Conservation (phyloP, 768 basidiomycete genomes). For the Chalciporus pseudorubinellus region DNA sequence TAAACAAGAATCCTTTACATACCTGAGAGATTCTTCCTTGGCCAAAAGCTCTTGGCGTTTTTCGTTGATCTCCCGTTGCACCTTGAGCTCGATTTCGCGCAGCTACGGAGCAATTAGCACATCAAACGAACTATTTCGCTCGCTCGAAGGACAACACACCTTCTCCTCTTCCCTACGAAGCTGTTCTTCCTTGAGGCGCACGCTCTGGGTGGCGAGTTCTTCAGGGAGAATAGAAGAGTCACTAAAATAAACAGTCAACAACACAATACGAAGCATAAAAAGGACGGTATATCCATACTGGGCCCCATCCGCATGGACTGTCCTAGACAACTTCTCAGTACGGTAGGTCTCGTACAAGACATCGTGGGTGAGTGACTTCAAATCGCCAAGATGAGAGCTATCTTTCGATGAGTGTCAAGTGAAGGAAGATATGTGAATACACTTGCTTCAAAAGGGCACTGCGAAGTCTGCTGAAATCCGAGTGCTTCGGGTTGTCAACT, state of each 20-base stretch:
- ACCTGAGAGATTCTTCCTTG: conserved; percentile 93
- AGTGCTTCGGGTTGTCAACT: conserved; percentile 99
- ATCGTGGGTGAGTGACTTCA: conserved; percentile 93
- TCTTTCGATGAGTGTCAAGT: conserved; percentile 8
- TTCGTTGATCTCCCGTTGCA: conserved; percentile 97
- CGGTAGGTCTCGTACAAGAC: conserved; percentile 95
- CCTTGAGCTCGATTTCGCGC: conserved; percentile 96
- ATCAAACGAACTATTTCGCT: not conserved
- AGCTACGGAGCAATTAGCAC: conserved; percentile 46
- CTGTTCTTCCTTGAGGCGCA: conserved; percentile 98
- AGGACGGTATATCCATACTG: conserved; percentile 42
- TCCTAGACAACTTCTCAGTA: conserved; percentile 93
- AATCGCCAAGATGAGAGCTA: conserved; percentile 91
- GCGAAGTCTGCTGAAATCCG: conserved; percentile 93
- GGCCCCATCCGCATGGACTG: conserved; percentile 77
- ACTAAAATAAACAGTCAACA: conserved; percentile 39
- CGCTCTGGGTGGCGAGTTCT: conserved; percentile 94
- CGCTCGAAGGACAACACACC: conserved; percentile 36
- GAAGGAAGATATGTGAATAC: conserved; percentile 2
- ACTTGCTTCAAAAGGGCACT: conserved; percentile 85
- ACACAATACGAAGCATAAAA: conserved; percentile 3
- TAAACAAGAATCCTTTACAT: conserved; percentile 17
- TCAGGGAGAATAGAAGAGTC: conserved; percentile 92
- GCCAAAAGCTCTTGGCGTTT: conserved; percentile 95
- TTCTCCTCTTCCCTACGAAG: conserved; percentile 96